Evolutionary conservation across 2,329 filamentous ascomycete genomes (phyloP), one percentile per base, ranked within the genome.

Genomic region (Metarhizium rileyi): DNA sequence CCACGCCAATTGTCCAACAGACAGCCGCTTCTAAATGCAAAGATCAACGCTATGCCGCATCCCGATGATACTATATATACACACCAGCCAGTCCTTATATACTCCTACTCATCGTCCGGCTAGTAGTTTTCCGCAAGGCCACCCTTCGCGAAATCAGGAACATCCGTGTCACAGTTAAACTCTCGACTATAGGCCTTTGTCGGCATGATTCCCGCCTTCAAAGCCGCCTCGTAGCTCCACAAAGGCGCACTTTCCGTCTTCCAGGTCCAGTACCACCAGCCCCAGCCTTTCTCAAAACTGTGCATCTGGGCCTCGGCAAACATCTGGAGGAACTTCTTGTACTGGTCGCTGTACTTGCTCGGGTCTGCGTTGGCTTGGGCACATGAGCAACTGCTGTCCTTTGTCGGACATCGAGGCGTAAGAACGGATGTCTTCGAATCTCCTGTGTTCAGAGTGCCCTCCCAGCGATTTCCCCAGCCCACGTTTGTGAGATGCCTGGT

Each of bases 261-360:
- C 91, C 93, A 95, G 30, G 90, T 97, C 93, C 93, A 98, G 70
- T 98, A 98, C 71, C 95, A 96, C 93, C 93, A 98, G 45, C 93
- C 93, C 84, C 87, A 93, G 5, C 87, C 89, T 55, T 84, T 83
- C 67, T 97, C 91, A 62, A 97, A 98, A 52, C 84, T 87, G 59
- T 84, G 77, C 88, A 98, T 98, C 71, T 98, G 93, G 48, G 90
- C 93, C 68, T 95, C 85, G 5, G 93, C 93, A 69, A 97, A 97
- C 68, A 87, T 87, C 56, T 80, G 78, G 54, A 98, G 73, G 68
- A 91, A 97, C 57, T 82, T 71, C 70, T 93, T 95, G 70, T 98
- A 98, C 4, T 72, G 70, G 51, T 73, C 72, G 35, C 77, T 81
- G 72, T 90, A 97, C 4, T 69, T 63, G 18, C 72, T 68, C 0